Percentiles rank a stretch among this genome's conserved stretches.
Conservation (phyloP, 1,139 yeast genomes). For the Hyphopichia wangnamkhiaoensis region DNA sequence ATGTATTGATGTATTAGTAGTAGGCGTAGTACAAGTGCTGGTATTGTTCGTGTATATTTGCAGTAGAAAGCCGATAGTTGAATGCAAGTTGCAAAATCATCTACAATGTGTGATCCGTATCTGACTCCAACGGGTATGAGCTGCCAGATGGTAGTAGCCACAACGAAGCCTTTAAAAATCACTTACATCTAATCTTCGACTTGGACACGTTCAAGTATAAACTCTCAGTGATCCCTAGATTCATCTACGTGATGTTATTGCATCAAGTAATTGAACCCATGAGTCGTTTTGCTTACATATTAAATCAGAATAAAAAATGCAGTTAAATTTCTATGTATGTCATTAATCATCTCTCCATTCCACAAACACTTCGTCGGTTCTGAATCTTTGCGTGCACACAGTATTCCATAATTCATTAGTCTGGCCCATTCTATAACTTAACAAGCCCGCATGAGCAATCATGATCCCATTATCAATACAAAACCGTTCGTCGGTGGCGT, state of each 20-base stretch:
- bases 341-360: conserved; percentile 71
- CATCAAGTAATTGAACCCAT: too few relatives aligned
- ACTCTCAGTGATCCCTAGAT: too few relatives aligned
- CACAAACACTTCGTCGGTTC: conserved; percentile 93
- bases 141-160: not conserved
- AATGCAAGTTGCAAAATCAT: too few relatives aligned
- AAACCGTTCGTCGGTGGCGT: conserved; percentile 94
- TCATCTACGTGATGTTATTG: too few relatives aligned
- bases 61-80: too few relatives aligned
- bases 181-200: too few relatives aligned
- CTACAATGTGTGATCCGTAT: conserved; percentile 36
- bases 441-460: conserved; percentile 97
- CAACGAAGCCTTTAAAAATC: not conserved
- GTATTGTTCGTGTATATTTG: too few relatives aligned
- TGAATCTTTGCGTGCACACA: conserved; percentile 87
- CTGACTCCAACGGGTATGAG: conserved; percentile 23
- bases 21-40: too few relatives aligned
- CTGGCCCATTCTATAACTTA: conserved; percentile 83
- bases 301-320: too few relatives aligned
- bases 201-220: too few relatives aligned
- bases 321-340: not conserved
- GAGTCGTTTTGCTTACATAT: too few relatives aligned
- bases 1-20: too few relatives aligned
- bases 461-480: conserved; percentile 97
- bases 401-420: conserved; percentile 63